These are phyloP conservation scores for Centaurea solstitialis DNA, from an alignment of 129 eudicot species.

Conservation along the genomic window DNA sequence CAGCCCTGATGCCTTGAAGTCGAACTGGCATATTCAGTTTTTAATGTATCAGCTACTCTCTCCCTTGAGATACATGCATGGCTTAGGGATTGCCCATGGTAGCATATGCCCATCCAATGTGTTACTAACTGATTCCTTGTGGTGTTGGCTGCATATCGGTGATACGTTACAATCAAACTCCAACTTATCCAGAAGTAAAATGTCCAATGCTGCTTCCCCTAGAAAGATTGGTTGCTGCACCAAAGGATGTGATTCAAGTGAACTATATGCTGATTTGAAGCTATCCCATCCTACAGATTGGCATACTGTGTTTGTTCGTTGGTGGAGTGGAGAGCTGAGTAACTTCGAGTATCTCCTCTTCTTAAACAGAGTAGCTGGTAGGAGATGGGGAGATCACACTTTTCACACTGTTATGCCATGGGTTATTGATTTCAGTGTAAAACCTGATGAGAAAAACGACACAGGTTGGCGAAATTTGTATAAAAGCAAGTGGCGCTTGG, in stretches of 20 bases:
- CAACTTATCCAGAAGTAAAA: slow-evolving; percentile 25
- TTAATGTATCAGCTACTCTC: slow-evolving; percentile 82
- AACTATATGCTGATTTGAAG: slow-evolving; percentile 69
- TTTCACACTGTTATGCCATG: slow-evolving; percentile 97
- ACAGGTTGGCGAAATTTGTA: slow-evolving; percentile 87
- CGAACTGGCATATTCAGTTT: slow-evolving; percentile 79
- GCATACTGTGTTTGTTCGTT: slow-evolving; percentile 62
- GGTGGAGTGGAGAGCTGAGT: slow-evolving; percentile 94
- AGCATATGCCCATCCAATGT: slow-evolving; percentile 60
- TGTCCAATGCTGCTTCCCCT: slow-evolving; percentile 1
- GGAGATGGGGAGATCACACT: slow-evolving; percentile 96
- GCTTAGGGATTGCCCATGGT: slow-evolving; percentile 73
- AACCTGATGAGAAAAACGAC: slow-evolving; percentile 67
- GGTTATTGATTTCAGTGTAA: slow-evolving; percentile 88
- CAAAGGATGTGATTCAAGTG: slow-evolving; percentile 53
- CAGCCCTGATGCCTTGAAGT: slow-evolving; percentile 77
- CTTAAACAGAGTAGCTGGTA: slow-evolving; percentile 82
- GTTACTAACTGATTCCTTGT: slow-evolving; percentile 56
- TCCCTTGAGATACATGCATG: slow-evolving; percentile 72
- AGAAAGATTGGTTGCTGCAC: slow-evolving; percentile 33
- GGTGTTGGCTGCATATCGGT: slow-evolving; percentile 81
- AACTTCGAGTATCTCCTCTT: slow-evolving; percentile 88
- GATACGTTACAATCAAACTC: slow-evolving; percentile 43
- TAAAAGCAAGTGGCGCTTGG: slow-evolving; percentile 97
- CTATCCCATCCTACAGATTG: slow-evolving; percentile 56